phyloP scores from a whole-genome alignment of 2,329 filamentous ascomycete species.

The Chaetoscypha palmicola region DNA sequence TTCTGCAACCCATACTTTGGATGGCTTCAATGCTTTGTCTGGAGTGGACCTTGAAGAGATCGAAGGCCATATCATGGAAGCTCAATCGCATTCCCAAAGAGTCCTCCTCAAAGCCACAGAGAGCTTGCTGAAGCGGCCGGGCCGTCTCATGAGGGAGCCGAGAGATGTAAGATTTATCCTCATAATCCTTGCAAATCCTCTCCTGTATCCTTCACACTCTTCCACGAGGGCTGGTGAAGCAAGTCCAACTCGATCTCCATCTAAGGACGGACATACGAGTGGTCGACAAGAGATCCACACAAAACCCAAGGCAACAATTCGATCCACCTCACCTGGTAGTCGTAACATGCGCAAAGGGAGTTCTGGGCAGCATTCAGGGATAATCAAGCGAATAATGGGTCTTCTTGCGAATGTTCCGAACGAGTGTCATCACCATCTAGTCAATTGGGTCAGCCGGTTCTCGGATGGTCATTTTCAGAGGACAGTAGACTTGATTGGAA shows the following conservation, averaged over 20 bases:
- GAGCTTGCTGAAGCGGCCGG: slow-evolving; percentile 70
- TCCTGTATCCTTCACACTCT: slow-evolving; percentile 48
- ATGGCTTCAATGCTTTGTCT: slow-evolving; percentile 18
- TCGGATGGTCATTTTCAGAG: slow-evolving; percentile 60
- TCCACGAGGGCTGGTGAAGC: slow-evolving; percentile 7
- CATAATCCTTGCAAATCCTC: slow-evolving; percentile 71
- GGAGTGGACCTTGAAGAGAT: slow-evolving; percentile 34
- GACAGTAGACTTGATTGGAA: slow-evolving; percentile 68
- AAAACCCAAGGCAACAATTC: slow-evolving; percentile 5
- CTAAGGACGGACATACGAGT: slow-evolving; percentile 17
- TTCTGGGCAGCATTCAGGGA: slow-evolving; percentile 66
- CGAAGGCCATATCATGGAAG: slow-evolving; percentile 48
- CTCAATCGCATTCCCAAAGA: slow-evolving; percentile 62
- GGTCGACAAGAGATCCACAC: slow-evolving; percentile 4
- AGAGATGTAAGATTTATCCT: slow-evolving; percentile 71
- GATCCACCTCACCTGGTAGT: slow-evolving; percentile 7
- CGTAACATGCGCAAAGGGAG: slow-evolving; percentile 23
- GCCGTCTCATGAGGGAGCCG: slow-evolving; percentile 58
- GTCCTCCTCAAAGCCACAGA: slow-evolving; percentile 73
- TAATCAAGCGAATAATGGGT: slow-evolving; percentile 79
- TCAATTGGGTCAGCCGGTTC: slow-evolving; percentile 71
- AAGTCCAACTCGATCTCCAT: slow-evolving; percentile 20
- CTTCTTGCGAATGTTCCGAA: slow-evolving; percentile 68
- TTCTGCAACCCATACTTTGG: slow-evolving; percentile 15
- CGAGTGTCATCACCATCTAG: slow-evolving; percentile 68